A percentile compares a stretch with the other conserved stretches of the same genome.
phyloP scores from a whole-genome alignment of 768 basidiomycete genomes.

The Suillus plorans region DNA sequence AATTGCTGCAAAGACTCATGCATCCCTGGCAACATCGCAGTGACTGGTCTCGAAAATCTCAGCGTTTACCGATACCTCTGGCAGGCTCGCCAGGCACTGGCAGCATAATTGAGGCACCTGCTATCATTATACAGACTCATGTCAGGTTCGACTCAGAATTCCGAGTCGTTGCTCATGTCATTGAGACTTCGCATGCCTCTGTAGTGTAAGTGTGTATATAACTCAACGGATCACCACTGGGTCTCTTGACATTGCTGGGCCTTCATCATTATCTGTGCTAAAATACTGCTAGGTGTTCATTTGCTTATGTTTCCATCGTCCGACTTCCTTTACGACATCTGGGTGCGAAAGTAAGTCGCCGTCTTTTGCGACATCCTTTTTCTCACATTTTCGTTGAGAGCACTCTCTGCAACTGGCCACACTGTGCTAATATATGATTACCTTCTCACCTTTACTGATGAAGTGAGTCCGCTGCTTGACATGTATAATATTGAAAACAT shows the following conservation, averaged over 20 bases:
- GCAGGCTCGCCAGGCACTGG: neutral
- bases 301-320: neutral
- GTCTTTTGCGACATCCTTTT: neutral
- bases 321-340: neutral
- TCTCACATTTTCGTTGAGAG: constrained; percentile 5
- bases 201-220: neutral
- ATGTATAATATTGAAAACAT: constrained; percentile 15
- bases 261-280: neutral
- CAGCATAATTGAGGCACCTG: neutral
- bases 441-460: constrained; percentile 25
- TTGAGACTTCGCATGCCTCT: neutral
- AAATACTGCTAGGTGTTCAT: neutral
- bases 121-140: neutral
- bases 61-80: neutral
- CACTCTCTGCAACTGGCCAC: constrained; percentile 16
- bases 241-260: neutral
- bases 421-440: constrained; percentile 27
- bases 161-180: neutral
- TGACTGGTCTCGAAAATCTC: neutral
- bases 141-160: neutral
- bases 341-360: constrained; percentile 1
- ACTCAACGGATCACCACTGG: neutral
- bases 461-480: constrained; percentile 14
- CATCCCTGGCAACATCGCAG: neutral
- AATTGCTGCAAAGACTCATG: neutral